A percentile compares a stretch with the other conserved stretches of the same genome.
These are phyloP conservation scores for Talaromyces nanjingensis DNA, from an alignment of 495 filamentous ascomycete genomes.

Conservation along the genomic window DNA sequence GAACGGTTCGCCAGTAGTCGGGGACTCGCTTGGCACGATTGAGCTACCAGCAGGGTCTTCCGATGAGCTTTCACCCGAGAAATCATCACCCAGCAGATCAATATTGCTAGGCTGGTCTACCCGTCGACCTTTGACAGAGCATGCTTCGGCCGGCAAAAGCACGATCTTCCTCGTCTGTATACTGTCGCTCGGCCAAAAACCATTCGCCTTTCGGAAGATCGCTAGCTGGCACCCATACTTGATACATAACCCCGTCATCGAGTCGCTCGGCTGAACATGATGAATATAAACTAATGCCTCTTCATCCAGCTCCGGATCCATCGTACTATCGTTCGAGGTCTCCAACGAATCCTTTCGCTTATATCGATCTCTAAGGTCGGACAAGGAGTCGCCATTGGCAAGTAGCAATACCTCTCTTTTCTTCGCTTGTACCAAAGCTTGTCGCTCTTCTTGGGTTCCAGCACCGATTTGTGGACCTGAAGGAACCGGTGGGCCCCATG, in stretches of 20 bases:
- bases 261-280: conserved; percentile 73
- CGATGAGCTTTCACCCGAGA: conserved; percentile 14
- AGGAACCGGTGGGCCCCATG: conserved; percentile 50
- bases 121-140: conserved; percentile 69
- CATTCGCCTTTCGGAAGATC: conserved; percentile 77
- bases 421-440: conserved; percentile 51
- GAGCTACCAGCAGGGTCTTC: conserved; percentile 37
- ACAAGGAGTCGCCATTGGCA: conserved; percentile 41
- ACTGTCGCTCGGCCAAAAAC: conserved; percentile 87
- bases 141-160: conserved; percentile 83
- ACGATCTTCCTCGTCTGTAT: conserved; percentile 77
- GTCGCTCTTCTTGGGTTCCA: conserved; percentile 50
- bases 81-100: conserved; percentile 29
- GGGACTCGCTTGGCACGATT: conserved; percentile 27
- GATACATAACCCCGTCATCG: conserved; percentile 82
- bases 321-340: conserved; percentile 23
- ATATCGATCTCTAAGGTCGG: conserved; percentile 39
- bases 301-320: conserved; percentile 52
- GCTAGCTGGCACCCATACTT: conserved; percentile 78
- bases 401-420: conserved; percentile 55
- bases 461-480: conserved; percentile 38
- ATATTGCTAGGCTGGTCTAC: conserved; percentile 18
- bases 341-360: conserved; percentile 58
- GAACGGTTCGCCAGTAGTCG: conserved; percentile 14
- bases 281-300: conserved; percentile 84